A percentile compares a stretch with the other conserved stretches of the same genome.
Conservation (phyloP, 305 asterid genomes). For the Fraxinus floribunda region DNA sequence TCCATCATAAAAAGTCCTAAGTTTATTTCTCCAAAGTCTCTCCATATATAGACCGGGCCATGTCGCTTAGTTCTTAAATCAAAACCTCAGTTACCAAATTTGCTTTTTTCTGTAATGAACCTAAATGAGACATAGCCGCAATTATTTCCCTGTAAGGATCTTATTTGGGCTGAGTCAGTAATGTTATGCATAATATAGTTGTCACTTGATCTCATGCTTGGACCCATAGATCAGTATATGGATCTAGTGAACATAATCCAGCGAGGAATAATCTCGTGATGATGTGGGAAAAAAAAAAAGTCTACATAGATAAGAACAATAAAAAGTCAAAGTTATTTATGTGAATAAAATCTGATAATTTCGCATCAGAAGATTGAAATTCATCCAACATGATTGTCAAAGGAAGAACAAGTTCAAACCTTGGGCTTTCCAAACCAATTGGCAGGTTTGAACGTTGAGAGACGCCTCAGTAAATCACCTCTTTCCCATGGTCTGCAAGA, state of each 20-base stretch:
- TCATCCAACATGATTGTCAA: conserved; percentile 15
- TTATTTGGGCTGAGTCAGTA: neutral
- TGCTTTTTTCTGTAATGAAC: neutral
- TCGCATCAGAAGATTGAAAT: neutral
- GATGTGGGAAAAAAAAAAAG: neutral
- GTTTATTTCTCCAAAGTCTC: conserved; percentile 3
- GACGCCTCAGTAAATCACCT: conserved; percentile 95
- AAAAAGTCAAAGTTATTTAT: neutral
- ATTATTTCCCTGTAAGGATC: conserved; percentile 8
- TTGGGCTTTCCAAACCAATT: conserved; percentile 97
- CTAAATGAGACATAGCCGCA: neutral
- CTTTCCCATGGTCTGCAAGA: conserved; percentile 99
- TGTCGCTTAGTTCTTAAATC: conserved; percentile 2
- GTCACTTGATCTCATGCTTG: conserved; percentile 19
- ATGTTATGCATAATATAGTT: neutral
- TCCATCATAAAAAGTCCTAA: neutral
- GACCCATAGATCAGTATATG: conserved; percentile 5
- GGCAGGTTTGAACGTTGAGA: conserved; percentile 87
- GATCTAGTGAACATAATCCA: neutral
- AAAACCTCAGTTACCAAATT: conserved; percentile 12
- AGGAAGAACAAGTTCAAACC: conserved; percentile 48
- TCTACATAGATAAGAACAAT: neutral
- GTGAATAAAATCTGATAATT: neutral
- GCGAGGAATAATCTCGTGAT: neutral
- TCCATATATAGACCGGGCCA: conserved; percentile 3